Base-by-base conservation (phyloP, 2,329 filamentous ascomycete genomes). In the Periconia macrospinosa region DNA sequence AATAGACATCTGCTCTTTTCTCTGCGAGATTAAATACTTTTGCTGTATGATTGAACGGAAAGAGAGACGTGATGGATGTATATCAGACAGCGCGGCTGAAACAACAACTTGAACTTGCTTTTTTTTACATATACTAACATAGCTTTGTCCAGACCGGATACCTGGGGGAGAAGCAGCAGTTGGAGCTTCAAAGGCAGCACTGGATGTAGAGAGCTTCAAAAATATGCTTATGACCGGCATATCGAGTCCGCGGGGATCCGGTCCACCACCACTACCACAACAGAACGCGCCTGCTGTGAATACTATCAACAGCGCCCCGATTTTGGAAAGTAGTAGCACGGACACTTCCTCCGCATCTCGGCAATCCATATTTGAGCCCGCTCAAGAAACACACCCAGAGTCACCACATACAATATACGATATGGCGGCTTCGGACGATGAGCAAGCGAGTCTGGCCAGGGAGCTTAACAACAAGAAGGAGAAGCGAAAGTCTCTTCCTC, bases 181-280 rank as follows among this genome's bases (percentile, higher is more conserved):
- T 56, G 57, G 62, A 60, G 63, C 59, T 52, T 58, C 62, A 45
- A 75, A 69, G 66, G 70, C 69, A 37, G 80, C 84, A 0, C 74
- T 93, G 58, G 89, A 94, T 67, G 90, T 93, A 1, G 86, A 91
- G 67, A 86, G 89, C 8, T 94, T 94, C 75, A 87, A 86, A 66
- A 82, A 87, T 54, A 75, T 94, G 56, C 80, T 94, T 45, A 79
- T 94, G 76, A 94, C 89, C 0, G 90, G 90, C 18, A 84, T 86
- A 63, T 69, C 83, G 11, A 81, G 68, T 56, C 72, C 67, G 57
- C 61, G 66, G 30, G 55, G 50, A 52, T 58, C 67, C 57, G 61
- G 57, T 43, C 63, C 65, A 49, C 50, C 69, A 42, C 50, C 68
- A 7, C 27, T 35, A 33, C 42, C 42, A 6, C 23, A 27, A 27